Percentiles rank a stretch among this genome's conserved stretches.
Conservation (phyloP, 495 filamentous ascomycete genomes). For the Aspergillus sclerotioniger region DNA sequence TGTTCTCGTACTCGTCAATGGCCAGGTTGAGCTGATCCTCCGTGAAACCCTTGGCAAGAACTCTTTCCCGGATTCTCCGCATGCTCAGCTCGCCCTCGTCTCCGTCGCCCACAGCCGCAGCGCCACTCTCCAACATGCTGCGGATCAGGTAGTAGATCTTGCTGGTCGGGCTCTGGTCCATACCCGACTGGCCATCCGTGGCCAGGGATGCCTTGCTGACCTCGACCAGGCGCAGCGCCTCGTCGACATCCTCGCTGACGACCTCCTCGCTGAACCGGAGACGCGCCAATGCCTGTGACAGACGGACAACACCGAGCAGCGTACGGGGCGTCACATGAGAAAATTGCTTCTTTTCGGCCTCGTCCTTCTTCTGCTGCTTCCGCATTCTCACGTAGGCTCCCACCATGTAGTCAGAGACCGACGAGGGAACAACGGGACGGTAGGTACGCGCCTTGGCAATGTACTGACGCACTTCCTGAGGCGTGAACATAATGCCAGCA, state of each 20-base stretch:
- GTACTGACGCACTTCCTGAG: slow-evolving; percentile 91
- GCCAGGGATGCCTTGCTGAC: slow-evolving; percentile 86
- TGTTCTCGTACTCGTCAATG: slow-evolving; percentile 81
- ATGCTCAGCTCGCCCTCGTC: slow-evolving; percentile 78
- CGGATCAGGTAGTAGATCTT: slow-evolving; percentile 94
- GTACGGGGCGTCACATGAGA: slow-evolving; percentile 91
- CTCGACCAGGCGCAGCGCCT: slow-evolving; percentile 86
- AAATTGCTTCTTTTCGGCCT: slow-evolving; percentile 84
- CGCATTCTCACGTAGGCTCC: slow-evolving; percentile 93
- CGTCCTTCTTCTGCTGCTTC: slow-evolving; percentile 82
- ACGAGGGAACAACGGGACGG: slow-evolving; percentile 78
- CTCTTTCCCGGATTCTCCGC: slow-evolving; percentile 79
- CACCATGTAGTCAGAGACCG: slow-evolving; percentile 90
- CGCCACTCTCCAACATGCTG: slow-evolving; percentile 76
- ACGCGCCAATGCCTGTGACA: slow-evolving; percentile 93
- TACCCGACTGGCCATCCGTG: slow-evolving; percentile 56
- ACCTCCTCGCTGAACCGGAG: slow-evolving; percentile 82
- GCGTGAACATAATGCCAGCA: slow-evolving; percentile 72
- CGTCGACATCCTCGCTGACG: slow-evolving; percentile 89
- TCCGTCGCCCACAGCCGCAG: slow-evolving; percentile 70
- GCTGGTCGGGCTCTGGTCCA: slow-evolving; percentile 76
- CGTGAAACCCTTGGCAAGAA: slow-evolving; percentile 95
- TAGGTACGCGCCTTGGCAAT: slow-evolving; percentile 87
- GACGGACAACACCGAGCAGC: slow-evolving; percentile 84
- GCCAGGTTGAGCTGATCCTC: slow-evolving; percentile 84